These are phyloP conservation scores for Trifolium pratense DNA, from an alignment of 306 rosid genomes.

Conservation along the genomic window DNA sequence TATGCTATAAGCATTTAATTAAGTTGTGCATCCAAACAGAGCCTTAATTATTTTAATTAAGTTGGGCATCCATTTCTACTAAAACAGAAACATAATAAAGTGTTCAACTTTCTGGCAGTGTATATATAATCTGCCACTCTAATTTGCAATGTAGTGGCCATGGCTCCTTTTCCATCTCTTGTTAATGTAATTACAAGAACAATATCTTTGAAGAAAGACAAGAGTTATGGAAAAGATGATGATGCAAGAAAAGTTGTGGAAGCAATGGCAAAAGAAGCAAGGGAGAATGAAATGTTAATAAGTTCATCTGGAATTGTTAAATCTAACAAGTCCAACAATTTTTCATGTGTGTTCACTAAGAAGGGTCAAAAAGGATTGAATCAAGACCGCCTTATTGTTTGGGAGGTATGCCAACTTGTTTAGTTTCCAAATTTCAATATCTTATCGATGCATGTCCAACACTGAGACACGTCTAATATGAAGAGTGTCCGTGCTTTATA, in stretches of 20 bases:
- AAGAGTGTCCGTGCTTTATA: no score
- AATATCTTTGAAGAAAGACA: not conserved
- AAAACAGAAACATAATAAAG: not conserved
- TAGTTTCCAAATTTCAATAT: not conserved
- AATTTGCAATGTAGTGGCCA: not conserved
- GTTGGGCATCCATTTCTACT: no score
- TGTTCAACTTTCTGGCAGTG: not conserved
- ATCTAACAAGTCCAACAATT: conserved; percentile 54
- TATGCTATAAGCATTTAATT: no score
- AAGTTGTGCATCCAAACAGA: no score
- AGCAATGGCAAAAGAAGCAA: conserved; percentile 72
- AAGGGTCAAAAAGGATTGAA: conserved; percentile 81
- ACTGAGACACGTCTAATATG: no score
- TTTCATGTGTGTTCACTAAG: conserved; percentile 66
- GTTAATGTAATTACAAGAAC: not conserved
- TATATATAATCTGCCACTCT: not conserved
- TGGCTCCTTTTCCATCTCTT: not conserved
- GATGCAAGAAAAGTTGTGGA: not conserved
- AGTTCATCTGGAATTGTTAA: conserved; percentile 64
- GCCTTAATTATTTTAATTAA: no score
- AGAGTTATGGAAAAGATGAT: not conserved
- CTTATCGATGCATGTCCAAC: no score
- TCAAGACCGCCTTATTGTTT: conserved; percentile 69
- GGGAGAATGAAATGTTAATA: conserved; percentile 59
- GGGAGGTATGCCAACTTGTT: conserved; percentile 58